phyloP scores from a whole-genome alignment of 1,284 basidiomycete genomes.

The Sutorius eximius region DNA sequence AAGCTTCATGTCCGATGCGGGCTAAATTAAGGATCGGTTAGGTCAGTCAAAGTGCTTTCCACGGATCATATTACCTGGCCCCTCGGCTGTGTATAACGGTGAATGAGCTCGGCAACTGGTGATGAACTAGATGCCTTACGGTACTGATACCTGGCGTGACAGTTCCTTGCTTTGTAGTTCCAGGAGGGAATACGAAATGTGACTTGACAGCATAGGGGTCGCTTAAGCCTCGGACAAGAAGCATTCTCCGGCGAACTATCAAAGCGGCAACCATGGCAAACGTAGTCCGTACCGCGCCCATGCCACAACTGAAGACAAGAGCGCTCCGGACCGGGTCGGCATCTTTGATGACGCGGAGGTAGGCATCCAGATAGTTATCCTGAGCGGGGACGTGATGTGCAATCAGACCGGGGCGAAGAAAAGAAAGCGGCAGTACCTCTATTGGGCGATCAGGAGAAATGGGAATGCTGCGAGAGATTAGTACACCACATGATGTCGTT shows the following conservation, averaged over 20 bases:
- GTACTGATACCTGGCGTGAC: conserved; percentile 44
- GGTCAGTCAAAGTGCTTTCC: not conserved
- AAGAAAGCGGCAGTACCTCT: conserved; percentile 48
- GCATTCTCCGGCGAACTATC: conserved; percentile 84
- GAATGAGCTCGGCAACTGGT: not conserved
- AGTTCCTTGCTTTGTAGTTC: conserved; percentile 21
- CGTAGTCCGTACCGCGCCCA: conserved; percentile 95
- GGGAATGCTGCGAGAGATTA: conserved; percentile 65
- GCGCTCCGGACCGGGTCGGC: conserved; percentile 82
- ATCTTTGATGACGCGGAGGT: conserved; percentile 79
- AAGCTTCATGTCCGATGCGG: conserved; percentile 53
- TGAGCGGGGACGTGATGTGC: conserved; percentile 29
- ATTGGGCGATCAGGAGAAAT: conserved; percentile 89
- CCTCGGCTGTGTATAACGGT: conserved; percentile 28
- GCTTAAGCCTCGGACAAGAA: conserved; percentile 71
- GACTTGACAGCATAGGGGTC: conserved; percentile 67
- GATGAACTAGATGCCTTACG: conserved; percentile 33
- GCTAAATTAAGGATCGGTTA: conserved; percentile 32
- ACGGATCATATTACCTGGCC: conserved; percentile 26
- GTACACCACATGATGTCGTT: not conserved
- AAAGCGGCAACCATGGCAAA: conserved; percentile 97
- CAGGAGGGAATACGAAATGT: conserved; percentile 22
- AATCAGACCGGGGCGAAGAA: not conserved
- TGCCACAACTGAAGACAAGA: conserved; percentile 95
- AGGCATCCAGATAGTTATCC: conserved; percentile 95